Base-by-base conservation (phyloP, 352 stramenopile species). In the Phytophthora cajani region DNA sequence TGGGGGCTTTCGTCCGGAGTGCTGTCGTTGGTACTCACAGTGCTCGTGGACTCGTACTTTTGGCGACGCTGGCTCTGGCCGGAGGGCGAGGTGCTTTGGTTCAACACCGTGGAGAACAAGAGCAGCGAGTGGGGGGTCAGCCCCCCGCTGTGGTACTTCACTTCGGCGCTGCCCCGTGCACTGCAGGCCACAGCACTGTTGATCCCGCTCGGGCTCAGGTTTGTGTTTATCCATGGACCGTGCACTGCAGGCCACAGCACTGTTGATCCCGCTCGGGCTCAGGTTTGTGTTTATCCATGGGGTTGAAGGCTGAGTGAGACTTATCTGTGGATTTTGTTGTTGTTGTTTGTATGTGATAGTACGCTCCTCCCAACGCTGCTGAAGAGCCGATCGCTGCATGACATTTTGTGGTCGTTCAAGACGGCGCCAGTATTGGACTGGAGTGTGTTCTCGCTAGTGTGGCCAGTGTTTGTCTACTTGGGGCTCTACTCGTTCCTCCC, bases 61-160 rank as follows among this genome's bases (percentile, higher is more conserved):
- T 99, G 97, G 95, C 84, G 89, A 69, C 86, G 90, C 9, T 97
- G 84, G 91, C 73, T 99, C 21, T 99, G 97, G 97, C 97, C 98
- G n/a, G 98, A 99, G 70, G 97, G 97, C 30, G 90, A 97, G 62
- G 98, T 99, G 9, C 87, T 99, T 30, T 99, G 95, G 78, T 99
- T 98, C 72, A 96, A 96, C 51, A 97, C 97, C 1, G 84, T 99
- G 47, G 80, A 98, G 55, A 99, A 99, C 79, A 98, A 98, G 66
- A 99, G 94, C 56, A 90, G 88, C 58, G 96, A 99, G 70, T 99
- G 97, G 97, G 98, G 98, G 25, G 93, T 97, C 33, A 94, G 85
- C 60, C 95, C 98, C 14, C 98, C 87, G 61, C 78, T 98, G 66
- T 99, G 97, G 97, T 99, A 99, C 75, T 94, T 98, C 46, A 94